Evolutionary conservation across 169 alveolate genomes (phyloP).

Genomic region (Plasmodium ovale): DNA sequence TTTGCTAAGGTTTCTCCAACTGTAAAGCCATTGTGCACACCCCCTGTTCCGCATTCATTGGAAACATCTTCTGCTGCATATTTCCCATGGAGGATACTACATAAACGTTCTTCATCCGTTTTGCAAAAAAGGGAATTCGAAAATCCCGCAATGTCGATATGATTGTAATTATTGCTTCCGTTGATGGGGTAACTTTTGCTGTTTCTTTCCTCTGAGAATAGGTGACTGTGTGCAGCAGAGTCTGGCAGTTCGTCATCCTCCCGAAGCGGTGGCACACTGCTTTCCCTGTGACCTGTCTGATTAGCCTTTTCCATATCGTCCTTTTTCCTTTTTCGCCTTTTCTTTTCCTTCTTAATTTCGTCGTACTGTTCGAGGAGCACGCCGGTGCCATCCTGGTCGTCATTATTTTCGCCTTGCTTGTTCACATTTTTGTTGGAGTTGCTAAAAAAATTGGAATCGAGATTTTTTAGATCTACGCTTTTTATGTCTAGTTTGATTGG

Average conservation of each 20-base stretch:
- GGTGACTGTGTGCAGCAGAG: not conserved
- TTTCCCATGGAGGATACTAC: too few species aligned
- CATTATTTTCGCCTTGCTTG: not conserved
- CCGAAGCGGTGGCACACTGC: too few species aligned
- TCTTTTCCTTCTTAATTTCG: conserved; percentile 35
- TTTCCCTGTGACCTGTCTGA: not conserved
- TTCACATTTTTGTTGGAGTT: conserved; percentile 7
- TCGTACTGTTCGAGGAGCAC: conserved; percentile 4
- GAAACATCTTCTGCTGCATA: too few species aligned
- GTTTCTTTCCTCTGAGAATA: not conserved
- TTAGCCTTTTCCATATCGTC: not conserved
- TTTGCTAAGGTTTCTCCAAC: too few species aligned
- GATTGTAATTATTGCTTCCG: too few species aligned
- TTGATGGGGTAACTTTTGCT: not conserved
- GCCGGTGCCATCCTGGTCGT: not conserved
- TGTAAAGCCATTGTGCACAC: too few species aligned
- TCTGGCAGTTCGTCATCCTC: too few species aligned
- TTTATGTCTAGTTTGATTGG: conserved; percentile 39
- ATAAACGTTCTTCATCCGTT: too few species aligned
- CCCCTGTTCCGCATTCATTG: too few species aligned
- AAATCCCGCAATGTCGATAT: too few species aligned
- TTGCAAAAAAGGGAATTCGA: too few species aligned
- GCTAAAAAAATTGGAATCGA: conserved; percentile 21
- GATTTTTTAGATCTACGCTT: conserved; percentile 37
- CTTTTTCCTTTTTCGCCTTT: conserved; percentile 28